Conservation (phyloP, 495 filamentous ascomycete species). For the Penicillium herquei region DNA sequence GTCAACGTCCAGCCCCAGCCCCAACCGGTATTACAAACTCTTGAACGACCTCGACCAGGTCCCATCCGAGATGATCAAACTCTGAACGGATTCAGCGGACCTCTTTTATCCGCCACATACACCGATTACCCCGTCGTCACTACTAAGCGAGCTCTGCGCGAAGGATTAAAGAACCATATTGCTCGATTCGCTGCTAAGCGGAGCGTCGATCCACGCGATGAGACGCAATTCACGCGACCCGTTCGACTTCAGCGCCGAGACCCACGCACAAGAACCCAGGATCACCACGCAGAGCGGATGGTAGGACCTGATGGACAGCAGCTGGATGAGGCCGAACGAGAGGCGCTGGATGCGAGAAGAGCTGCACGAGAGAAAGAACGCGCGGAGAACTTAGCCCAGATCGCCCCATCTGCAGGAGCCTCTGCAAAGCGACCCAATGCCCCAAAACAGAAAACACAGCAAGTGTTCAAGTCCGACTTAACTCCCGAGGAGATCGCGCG, state of each 20-base stretch:
- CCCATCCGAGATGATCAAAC: constrained; percentile 37
- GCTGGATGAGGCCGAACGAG: constrained; percentile 65
- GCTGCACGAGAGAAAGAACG: constrained; percentile 78
- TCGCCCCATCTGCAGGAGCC: constrained; percentile 68
- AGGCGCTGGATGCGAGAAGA: constrained; percentile 65
- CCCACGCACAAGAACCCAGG: constrained; percentile 64
- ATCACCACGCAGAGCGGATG: constrained; percentile 39
- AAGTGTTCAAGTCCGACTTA: constrained; percentile 73
- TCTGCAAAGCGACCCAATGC: constrained; percentile 59
- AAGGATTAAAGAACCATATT: constrained; percentile 82
- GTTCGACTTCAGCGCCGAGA: constrained; percentile 87
- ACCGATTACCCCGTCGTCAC: constrained; percentile 72
- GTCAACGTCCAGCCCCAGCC: constrained; percentile 6
- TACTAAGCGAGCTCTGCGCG: constrained; percentile 74
- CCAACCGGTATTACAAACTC: constrained; percentile 5
- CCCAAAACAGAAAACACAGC: constrained; percentile 63
- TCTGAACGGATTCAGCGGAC: constrained; percentile 60
- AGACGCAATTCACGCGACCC: constrained; percentile 80
- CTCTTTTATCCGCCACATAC: constrained; percentile 48
- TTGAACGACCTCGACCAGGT: constrained; percentile 15
- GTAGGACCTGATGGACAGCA: constrained; percentile 39
- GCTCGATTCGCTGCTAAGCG: constrained; percentile 69
- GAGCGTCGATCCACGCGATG: constrained; percentile 67
- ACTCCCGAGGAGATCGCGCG: constrained; percentile 78
- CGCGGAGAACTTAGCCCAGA: constrained; percentile 80